Base-by-base conservation (phyloP, 257 asterid species). In the Cynanchum wilfordii region DNA sequence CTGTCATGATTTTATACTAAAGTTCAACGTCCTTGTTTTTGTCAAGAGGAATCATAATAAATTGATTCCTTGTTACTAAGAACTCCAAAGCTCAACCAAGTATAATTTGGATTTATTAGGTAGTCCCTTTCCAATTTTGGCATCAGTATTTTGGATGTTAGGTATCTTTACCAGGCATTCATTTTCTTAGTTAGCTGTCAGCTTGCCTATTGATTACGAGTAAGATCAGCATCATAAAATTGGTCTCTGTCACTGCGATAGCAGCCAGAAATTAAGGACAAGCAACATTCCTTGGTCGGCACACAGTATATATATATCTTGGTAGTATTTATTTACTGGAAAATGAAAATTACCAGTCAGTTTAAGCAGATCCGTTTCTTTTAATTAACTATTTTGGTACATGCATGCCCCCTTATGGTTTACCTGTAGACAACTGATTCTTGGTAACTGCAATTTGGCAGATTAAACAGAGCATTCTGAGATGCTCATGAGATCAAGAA, bases 1-100 rank as follows among this genome's bases (percentile, higher is more conserved):
- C 10, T 69, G 12, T 24, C 11, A 68, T 6, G 72, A 8, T 3
- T 68, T 68, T 68, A 68, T 68, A 49, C 60, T 59, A n/a, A 38
- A 16, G 10, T 10, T 0, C 60, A 49, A 45, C 29, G 9, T 7
- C n/a, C 72, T 27, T 45, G 42, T 68, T 68, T 47, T 11, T 20
- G 13, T 5, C n/a, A 8, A 54, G 58, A 44, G 58, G 22, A 45
- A 25, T 49, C 33, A 42, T 68, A 25, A 42, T 42, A 42, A 17
- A 47, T 13, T 9, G n/a, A 45, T 27, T 16, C 72, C 25, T 44
- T 27, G 56, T 17, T 5, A 68, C 7, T 3, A 10, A 49, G 36
- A 2, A 47, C 12, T 24, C 8, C 15, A 1, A 22, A 25, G 7
- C 24, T 3, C 27, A 3, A 30, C 17, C 10, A 10, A n/a, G 24